These are phyloP conservation scores for Sparassis latifolia DNA, from an alignment of 1,284 basidiomycete genomes.

Conservation along the genomic window DNA sequence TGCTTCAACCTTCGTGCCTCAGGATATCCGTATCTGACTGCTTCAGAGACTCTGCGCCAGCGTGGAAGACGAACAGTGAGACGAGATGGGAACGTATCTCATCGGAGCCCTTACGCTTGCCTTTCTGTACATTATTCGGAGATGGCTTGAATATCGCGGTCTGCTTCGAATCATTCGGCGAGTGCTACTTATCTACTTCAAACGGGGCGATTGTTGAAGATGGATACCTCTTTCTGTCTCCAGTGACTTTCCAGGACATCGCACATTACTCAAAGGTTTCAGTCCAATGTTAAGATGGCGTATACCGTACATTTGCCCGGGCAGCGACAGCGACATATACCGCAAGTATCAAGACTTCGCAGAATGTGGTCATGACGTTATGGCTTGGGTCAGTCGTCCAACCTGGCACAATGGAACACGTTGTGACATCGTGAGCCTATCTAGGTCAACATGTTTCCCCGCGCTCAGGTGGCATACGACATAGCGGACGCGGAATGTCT, in stretches of 20 bases:
- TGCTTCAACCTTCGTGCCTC: no score
- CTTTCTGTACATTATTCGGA: neutral
- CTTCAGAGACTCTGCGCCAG: no score
- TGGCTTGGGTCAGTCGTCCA: constrained; percentile 9
- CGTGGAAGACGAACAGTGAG: no score
- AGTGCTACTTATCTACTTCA: neutral
- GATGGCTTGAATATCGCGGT: neutral
- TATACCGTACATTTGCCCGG: constrained; percentile 13
- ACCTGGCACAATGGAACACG: neutral
- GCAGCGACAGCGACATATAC: constrained; percentile 8
- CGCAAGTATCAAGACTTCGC: constrained; percentile 14
- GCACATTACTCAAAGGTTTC: constrained; percentile 6
- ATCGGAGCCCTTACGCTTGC: neutral
- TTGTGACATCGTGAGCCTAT: neutral
- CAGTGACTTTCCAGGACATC: neutral
- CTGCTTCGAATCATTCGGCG: neutral
- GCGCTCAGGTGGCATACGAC: neutral
- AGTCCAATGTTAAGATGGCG: constrained; percentile 11
- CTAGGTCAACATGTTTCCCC: constrained; percentile 6
- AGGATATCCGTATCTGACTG: no score
- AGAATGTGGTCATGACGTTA: constrained; percentile 13
- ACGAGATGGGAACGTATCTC: neutral
- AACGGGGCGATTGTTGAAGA: neutral
- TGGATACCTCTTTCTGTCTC: neutral
- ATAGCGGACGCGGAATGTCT: constrained; percentile 17